phyloP scores from a whole-genome alignment of 768 basidiomycete species.

The Pleurotus ostreatus region DNA sequence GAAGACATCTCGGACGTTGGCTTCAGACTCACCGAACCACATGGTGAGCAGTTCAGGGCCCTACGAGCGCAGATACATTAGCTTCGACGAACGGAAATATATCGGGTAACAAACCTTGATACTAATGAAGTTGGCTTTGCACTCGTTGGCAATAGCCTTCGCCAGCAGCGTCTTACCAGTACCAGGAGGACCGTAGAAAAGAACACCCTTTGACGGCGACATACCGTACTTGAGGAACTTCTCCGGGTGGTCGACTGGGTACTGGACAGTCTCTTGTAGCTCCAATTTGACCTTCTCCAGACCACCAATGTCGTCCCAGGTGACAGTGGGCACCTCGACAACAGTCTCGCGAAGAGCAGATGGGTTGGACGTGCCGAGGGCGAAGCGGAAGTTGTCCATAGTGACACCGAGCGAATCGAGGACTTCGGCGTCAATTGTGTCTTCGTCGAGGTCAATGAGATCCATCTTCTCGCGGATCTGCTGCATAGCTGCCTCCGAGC shows the following conservation, averaged over 20 bases:
- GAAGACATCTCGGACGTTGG: slow-evolving; percentile 98
- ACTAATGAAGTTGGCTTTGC: slow-evolving; percentile 98
- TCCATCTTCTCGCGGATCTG: slow-evolving; percentile 99
- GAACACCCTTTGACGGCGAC: slow-evolving; percentile 98
- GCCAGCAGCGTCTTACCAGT: slow-evolving; percentile 99
- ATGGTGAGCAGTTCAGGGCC: slow-evolving; percentile 97
- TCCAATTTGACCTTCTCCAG: slow-evolving; percentile 99
- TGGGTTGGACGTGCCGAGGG: slow-evolving; percentile 94
- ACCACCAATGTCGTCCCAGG: slow-evolving; percentile 99
- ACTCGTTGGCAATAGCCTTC: slow-evolving; percentile 99
- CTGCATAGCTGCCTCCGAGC: slow-evolving; percentile 99
- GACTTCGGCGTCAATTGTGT: slow-evolving; percentile 99
- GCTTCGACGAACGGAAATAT: not conserved
- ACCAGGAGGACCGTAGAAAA: slow-evolving; percentile 99
- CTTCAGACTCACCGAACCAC: slow-evolving; percentile 99
- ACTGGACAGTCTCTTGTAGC: slow-evolving; percentile 98
- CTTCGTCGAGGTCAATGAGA: slow-evolving; percentile 90
- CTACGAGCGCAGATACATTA: slow-evolving; percentile 28
- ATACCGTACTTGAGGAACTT: slow-evolving; percentile 99
- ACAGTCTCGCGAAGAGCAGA: slow-evolving; percentile 99
- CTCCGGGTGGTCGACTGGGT: slow-evolving; percentile 99
- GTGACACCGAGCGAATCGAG: slow-evolving; percentile 98
- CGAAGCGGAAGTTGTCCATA: slow-evolving; percentile 99
- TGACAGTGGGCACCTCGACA: slow-evolving; percentile 97
- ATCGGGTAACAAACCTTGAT: slow-evolving; percentile 66